Evolutionary conservation across 2,329 filamentous ascomycete species (phyloP).

Genomic region (Paraphaeosphaeria minitans): DNA sequence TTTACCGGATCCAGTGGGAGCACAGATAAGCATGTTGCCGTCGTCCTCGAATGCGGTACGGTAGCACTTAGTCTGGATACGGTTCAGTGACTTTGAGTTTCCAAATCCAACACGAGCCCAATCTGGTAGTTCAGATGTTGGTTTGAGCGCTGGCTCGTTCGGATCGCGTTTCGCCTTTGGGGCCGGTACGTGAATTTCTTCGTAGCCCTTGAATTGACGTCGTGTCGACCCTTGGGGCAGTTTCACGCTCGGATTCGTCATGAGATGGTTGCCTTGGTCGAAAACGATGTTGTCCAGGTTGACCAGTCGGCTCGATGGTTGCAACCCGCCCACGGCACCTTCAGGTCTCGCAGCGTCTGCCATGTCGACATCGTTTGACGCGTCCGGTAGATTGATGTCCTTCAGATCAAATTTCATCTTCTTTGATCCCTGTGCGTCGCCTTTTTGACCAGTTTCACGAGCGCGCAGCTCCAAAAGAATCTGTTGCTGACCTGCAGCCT

Average conservation of each 20-base stretch:
- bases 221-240: conserved; percentile 95
- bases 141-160: conserved; percentile 75
- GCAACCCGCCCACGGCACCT: conserved; percentile 76
- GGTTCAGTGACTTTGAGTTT: conserved; percentile 84
- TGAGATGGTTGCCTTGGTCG: conserved; percentile 96
- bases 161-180: conserved; percentile 87
- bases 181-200: conserved; percentile 95
- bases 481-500: conserved; percentile 80
- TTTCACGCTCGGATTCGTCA: conserved; percentile 97
- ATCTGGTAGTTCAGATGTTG: conserved; percentile 85
- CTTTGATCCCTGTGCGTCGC: conserved; percentile 64
- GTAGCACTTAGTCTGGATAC: conserved; percentile 93
- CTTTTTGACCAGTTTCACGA: conserved; percentile 64
- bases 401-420: conserved; percentile 85
- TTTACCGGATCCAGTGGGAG: conserved; percentile 95
- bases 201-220: conserved; percentile 94
- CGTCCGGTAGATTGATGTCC: conserved; percentile 79
- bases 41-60: conserved; percentile 90
- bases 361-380: conserved; percentile 57
- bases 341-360: conserved; percentile 47
- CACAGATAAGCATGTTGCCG: conserved; percentile 97
- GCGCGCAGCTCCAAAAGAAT: conserved; percentile 89
- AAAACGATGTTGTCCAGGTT: conserved; percentile 97
- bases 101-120: conserved; percentile 91
- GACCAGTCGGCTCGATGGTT: conserved; percentile 85